Base-by-base conservation (phyloP, 345 rosid genomes). In the Limnanthes douglasii region DNA sequence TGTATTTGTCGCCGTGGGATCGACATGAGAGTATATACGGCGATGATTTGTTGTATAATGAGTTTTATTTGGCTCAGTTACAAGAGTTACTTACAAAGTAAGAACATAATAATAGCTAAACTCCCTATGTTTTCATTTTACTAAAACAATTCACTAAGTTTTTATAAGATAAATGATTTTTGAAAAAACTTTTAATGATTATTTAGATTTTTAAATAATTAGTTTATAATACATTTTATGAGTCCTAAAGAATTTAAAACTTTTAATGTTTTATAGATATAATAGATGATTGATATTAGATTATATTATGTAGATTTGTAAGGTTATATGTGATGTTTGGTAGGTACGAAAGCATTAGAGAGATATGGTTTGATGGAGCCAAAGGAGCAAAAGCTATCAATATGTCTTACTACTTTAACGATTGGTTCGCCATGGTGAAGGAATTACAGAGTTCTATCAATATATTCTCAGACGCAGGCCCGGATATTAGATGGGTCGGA, bases 301-400 rank as follows among this genome's bases (percentile, higher is more conserved):
- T 26, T 26, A 8, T 8, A 8, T 8, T 26, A 6, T 26, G 6
- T 2, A 26, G 2, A 26, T 2, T 2, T 6, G 11, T n/a, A n/a
- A n/a, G n/a, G n/a, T n/a, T n/a, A n/a, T n/a, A n/a, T 26, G 30
- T 2, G 30, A 2, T 26, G 8, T 27, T 18, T 21, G 14, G n/a
- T 17, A 78, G 90, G 31, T 73, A 78, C 25, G 77, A 68, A n/a
- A 44, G 47, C 11, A 62, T 70, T 21, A 56, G 53, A 25, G 90
- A 78, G 65, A 78, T 78, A 47, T 78, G 90, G 90, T 78, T 78
- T 32, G 90, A 78, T 39, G 90, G 90, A 32, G 70, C 72, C 1
- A 78, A 78, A 39, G 90, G 81, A 1, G 9, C 64, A 0, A 55
- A 66, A 24, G 81, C 69, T 2, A 65, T 66, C 10, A 79, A 79